These are phyloP conservation scores for Dendrocalamus sinicus DNA, from an alignment of 176 grass and related monocot species.

Conservation along the genomic window DNA sequence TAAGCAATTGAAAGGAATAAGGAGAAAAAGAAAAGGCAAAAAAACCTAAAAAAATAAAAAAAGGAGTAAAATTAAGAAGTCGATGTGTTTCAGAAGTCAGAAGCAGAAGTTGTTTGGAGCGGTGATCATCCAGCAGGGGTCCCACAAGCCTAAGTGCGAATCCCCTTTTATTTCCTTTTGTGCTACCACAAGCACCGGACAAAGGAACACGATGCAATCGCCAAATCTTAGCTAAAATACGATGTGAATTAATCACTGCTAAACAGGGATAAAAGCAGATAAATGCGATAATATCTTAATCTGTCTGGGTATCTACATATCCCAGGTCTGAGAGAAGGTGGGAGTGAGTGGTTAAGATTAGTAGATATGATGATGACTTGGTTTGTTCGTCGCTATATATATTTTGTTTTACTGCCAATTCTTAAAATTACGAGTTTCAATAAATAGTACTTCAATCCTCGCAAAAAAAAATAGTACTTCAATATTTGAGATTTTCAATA, in stretches of 20 bases:
- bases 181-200: conserved; percentile 31
- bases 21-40: too few species aligned
- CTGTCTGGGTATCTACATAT: conserved; percentile 7
- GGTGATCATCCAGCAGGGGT: conserved; percentile 23
- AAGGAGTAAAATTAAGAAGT: rapidly evolving
- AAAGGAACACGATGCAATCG: conserved; percentile 52
- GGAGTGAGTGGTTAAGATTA: not conserved
- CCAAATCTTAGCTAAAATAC: conserved; percentile 64
- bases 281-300: not conserved
- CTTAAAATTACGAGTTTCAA: too few species aligned
- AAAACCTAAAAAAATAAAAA: too few species aligned
- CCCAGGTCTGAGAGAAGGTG: not conserved
- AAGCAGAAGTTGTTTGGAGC: too few species aligned
- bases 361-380: not conserved
- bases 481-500: not conserved
- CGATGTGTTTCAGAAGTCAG: too few species aligned
- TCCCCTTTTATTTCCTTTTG: conserved; percentile 43
- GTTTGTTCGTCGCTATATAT: conserved; percentile 1
- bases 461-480: not conserved
- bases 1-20: too few species aligned
- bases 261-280: conserved; percentile 36
- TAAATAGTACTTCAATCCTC: too few species aligned
- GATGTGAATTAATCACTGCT: conserved; percentile 39
- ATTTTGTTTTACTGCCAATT: not conserved
- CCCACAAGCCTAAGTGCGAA: conserved; percentile 40